phyloP scores from a whole-genome alignment of 2,329 filamentous ascomycete species.

The Colletotrichum limetticola region DNA sequence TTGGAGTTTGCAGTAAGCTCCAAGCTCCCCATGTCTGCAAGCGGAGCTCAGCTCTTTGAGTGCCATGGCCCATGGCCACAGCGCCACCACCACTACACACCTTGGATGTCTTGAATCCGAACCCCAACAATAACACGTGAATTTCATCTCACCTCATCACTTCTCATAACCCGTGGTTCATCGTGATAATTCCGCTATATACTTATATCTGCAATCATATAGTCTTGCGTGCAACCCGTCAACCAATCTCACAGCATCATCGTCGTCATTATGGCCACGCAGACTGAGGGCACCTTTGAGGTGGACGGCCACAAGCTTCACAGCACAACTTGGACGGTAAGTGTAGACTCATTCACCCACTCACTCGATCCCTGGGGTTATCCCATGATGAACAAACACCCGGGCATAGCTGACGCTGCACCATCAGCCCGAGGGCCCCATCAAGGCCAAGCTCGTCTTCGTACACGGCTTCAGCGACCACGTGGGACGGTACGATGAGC shows the following conservation, averaged over 20 bases:
- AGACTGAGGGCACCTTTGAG: slow-evolving; percentile 62
- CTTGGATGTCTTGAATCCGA: slow-evolving; percentile 12
- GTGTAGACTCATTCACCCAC: slow-evolving; percentile 39
- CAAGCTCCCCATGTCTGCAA: slow-evolving; percentile 11
- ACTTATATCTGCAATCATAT: not conserved
- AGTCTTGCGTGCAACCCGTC: not conserved
- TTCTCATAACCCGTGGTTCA: not conserved
- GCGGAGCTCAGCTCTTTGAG: slow-evolving; percentile 1
- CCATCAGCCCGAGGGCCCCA: slow-evolving; percentile 62
- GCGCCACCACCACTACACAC: slow-evolving; percentile 1
- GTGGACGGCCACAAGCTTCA: slow-evolving; percentile 59
- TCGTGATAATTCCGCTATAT: not conserved
- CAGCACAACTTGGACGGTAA: slow-evolving; percentile 69
- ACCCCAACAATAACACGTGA: slow-evolving; percentile 2
- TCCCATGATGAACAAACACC: not conserved
- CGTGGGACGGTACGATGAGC: slow-evolving; percentile 77
- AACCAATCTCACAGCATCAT: not conserved
- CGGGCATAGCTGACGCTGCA: slow-evolving; percentile 14
- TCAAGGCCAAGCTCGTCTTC: slow-evolving; percentile 80
- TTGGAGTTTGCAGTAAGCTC: not conserved
- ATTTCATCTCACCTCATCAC: not conserved
- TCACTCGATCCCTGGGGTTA: not conserved
- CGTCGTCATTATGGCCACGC: slow-evolving; percentile 47
- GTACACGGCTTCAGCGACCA: slow-evolving; percentile 94
- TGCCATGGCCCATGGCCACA: not conserved